These are phyloP conservation scores for Elongisporangium undulatum DNA, from an alignment of 352 stramenopile genomes.

Conservation along the genomic window DNA sequence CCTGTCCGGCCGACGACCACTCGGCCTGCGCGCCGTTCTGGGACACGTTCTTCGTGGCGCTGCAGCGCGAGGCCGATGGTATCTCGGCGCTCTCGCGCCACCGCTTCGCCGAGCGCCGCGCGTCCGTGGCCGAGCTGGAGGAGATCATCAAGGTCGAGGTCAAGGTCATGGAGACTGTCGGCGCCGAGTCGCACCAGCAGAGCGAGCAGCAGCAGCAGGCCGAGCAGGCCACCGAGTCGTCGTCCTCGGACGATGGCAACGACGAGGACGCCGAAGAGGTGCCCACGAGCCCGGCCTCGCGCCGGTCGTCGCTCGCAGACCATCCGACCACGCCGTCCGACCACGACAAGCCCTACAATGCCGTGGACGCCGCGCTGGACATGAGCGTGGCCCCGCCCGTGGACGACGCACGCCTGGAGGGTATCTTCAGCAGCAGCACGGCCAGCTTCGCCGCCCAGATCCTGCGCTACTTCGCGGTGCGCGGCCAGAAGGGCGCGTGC, in stretches of 20 bases:
- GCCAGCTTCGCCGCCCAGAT: slow-evolving; percentile 81
- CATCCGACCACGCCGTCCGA: slow-evolving; percentile 16
- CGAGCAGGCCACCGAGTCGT: slow-evolving; percentile 29
- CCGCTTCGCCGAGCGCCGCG: slow-evolving; percentile 34
- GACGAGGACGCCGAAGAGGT: slow-evolving; percentile 7
- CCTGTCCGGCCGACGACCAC: slow-evolving; percentile 32
- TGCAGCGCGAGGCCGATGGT: slow-evolving; percentile 57
- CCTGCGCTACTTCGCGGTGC: slow-evolving; percentile 75
- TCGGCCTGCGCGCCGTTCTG: slow-evolving; percentile 64
- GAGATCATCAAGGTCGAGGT: slow-evolving; percentile 77
- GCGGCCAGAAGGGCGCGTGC: slow-evolving; percentile 70
- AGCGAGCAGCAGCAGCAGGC: slow-evolving; percentile 28
- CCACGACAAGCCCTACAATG: slow-evolving; percentile 16
- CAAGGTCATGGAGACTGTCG: slow-evolving; percentile 65
- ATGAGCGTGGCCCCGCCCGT: slow-evolving; percentile 31
- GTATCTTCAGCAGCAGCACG: slow-evolving; percentile 72
- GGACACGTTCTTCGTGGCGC: slow-evolving; percentile 60
- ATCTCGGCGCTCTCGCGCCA: slow-evolving; percentile 29
- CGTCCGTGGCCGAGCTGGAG: slow-evolving; percentile 59
- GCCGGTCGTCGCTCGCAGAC: slow-evolving; percentile 9
- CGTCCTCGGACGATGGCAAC: slow-evolving; percentile 27
- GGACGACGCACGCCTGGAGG: slow-evolving; percentile 42
- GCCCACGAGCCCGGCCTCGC: slow-evolving; percentile 5
- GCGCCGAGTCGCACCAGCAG: slow-evolving; percentile 58
- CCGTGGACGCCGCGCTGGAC: slow-evolving; percentile 18